These are phyloP conservation scores for Drechmeria coniospora DNA, from an alignment of 2,329 filamentous ascomycete genomes.

Conservation along the genomic window DNA sequence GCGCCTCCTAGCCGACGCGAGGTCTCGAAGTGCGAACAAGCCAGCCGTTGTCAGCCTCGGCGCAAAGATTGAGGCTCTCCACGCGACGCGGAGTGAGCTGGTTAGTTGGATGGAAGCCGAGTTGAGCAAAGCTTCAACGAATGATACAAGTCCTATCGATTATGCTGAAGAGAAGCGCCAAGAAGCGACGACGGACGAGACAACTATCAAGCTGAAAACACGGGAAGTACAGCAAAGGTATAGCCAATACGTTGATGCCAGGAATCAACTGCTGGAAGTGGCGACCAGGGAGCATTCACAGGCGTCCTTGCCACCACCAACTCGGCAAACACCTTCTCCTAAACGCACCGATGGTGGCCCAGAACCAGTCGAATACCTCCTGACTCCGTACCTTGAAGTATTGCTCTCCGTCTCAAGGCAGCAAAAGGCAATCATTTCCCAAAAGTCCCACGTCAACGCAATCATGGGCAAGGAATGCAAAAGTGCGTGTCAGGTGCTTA, in stretches of 20 bases:
- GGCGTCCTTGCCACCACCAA: constrained; percentile 10
- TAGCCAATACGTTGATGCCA: constrained; percentile 31
- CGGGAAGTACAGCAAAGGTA: constrained; percentile 38
- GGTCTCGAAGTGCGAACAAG: constrained; percentile 19
- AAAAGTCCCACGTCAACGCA: constrained; percentile 41
- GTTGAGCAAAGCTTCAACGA: constrained; percentile 33
- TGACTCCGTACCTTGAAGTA: constrained; percentile 40
- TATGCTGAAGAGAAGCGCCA: constrained; percentile 9
- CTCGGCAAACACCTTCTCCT: constrained; percentile 5
- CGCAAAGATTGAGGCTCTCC: constrained; percentile 36
- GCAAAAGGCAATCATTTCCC: constrained; percentile 40
- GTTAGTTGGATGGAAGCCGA: constrained; percentile 53
- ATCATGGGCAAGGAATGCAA: constrained; percentile 34
- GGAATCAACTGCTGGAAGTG: constrained; percentile 30
- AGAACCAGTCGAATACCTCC: constrained; percentile 22
- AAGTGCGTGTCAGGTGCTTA: constrained; percentile 32
- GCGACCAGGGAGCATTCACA: constrained; percentile 18
- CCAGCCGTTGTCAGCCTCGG: constrained; percentile 20
- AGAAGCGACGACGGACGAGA: constrained; percentile 8
- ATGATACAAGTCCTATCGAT: constrained; percentile 15
- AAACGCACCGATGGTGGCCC: constrained; percentile 6
- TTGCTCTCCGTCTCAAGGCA: constrained; percentile 36
- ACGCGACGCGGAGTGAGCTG: constrained; percentile 39
- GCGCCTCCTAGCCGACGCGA: constrained; percentile 33
- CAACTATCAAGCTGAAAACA: constrained; percentile 23